Evolutionary conservation across 306 rosid genomes (phyloP).

Genomic region (Vigna angularis): DNA sequence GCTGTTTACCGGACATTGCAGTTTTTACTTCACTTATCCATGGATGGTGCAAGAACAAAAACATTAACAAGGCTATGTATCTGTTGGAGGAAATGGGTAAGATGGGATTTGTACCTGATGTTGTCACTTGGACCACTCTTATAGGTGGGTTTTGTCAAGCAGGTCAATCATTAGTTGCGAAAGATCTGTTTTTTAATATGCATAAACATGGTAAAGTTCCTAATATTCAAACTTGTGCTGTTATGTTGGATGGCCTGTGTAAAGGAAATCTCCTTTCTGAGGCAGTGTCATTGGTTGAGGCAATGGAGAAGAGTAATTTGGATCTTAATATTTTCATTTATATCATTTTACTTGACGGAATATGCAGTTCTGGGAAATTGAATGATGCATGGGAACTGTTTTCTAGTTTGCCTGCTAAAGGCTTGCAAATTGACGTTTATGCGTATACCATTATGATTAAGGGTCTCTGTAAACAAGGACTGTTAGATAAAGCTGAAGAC

Average conservation of each 20-base stretch:
- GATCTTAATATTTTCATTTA: constrained; percentile 50
- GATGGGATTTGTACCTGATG: constrained; percentile 46
- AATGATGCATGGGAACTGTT: constrained; percentile 46
- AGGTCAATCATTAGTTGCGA: constrained; percentile 47
- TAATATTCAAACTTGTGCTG: constrained; percentile 50
- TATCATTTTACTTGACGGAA: constrained; percentile 49
- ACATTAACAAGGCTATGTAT: constrained; percentile 44
- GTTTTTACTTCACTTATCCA: constrained; percentile 47
- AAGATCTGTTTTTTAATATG: constrained; percentile 45
- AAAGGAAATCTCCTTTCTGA: constrained; percentile 45
- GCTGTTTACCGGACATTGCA: constrained; percentile 44
- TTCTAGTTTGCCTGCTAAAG: constrained; percentile 48
- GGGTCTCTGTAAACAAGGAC: constrained; percentile 51
- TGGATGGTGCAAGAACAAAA: constrained; percentile 42
- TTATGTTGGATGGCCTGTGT: constrained; percentile 52
- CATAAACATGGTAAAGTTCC: constrained; percentile 44
- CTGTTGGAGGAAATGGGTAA: constrained; percentile 51
- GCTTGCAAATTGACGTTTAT: constrained; percentile 44
- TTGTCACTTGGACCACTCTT: constrained; percentile 50
- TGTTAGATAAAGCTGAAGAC: constrained; percentile 49
- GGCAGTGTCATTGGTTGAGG: constrained; percentile 45
- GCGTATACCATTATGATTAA: constrained; percentile 54
- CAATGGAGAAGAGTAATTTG: constrained; percentile 45
- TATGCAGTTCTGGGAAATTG: constrained; percentile 51
- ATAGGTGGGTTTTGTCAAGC: constrained; percentile 49